Base-by-base conservation (phyloP, 2,329 filamentous ascomycete genomes). In the Exophiala sp. region DNA sequence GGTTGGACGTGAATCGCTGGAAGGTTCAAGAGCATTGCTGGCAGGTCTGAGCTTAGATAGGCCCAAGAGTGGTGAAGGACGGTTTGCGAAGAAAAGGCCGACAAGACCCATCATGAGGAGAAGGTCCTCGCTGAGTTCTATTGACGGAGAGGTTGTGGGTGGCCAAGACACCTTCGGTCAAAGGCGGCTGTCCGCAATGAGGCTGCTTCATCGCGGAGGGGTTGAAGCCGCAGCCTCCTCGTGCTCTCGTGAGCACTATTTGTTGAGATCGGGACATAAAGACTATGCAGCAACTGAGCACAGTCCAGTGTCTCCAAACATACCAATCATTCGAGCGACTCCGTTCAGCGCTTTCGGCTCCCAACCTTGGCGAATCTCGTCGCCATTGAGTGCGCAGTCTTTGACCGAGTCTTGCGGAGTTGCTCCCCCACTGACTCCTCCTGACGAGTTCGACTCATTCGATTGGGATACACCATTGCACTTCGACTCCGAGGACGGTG, bases 371-470 rank as follows among this genome's bases (percentile, higher is more conserved):
- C 45, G 35, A 18, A n/a, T 24, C 10, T 29, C 46, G 2, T 43
- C 32, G 23, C 49, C 29, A 10, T 19, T 44, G n/a, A 34, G 21
- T 18, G 43, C 42, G 34, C 40, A 52, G 14, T 43, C 37, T 23
- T 16, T 53, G 34, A 46, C 37, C 29, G 43, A 42, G 16, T 40
- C 45, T 18, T 46, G 47, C 44, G 52, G 57, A 16, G 49, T 48
- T 24, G 47, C 49, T 23, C 46, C 52, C n/a, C 57, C 54, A 19
- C 50, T 58, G 18, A 59, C 57, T 11, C 57, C 57, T 7, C 57
- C 57, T 21, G 57, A 57, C 29, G 61, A 61, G 29, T 53, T 66
- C 35, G 61, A 66, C 21, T 53, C 62, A n/a, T 59, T 61, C 30
- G 60, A 62, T 30, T 59, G 57, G 57, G 54, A 51, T 14, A 39